These are phyloP conservation scores for Backusella circina DNA, from an alignment of 192 early-diverging fungal species.

Conservation along the genomic window DNA sequence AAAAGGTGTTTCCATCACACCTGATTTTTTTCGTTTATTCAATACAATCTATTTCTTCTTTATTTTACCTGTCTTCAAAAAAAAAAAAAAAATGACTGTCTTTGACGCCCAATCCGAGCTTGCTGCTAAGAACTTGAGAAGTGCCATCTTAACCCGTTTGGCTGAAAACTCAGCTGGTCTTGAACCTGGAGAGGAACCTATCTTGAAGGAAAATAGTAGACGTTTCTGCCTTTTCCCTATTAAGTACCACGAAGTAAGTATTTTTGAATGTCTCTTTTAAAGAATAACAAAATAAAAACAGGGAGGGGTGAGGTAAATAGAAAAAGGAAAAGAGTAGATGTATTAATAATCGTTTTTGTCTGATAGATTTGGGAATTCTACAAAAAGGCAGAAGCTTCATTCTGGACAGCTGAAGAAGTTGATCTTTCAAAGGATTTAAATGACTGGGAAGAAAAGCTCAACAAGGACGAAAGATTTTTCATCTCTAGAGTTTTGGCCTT, in stretches of 20 bases:
- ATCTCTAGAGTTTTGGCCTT: slow-evolving; percentile 89
- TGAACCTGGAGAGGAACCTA: neutral
- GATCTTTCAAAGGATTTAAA: slow-evolving; percentile 85
- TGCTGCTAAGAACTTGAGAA: neutral
- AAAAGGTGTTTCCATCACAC: neutral
- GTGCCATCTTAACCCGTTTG: neutral
- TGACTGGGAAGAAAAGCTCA: slow-evolving; percentile 85
- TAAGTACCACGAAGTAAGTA: slow-evolving; percentile 88
- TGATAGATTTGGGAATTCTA: slow-evolving; percentile 51
- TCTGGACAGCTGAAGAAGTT: slow-evolving; percentile 94
- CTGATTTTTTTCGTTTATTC: neutral
- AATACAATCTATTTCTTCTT: neutral
- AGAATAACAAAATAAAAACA: neutral
- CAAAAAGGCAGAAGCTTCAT: slow-evolving; percentile 94
- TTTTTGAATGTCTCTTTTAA: neutral
- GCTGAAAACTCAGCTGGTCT: neutral
- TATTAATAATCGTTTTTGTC: neutral
- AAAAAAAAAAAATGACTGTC: neutral
- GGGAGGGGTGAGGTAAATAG: neutral
- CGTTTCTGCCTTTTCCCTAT: slow-evolving; percentile 91
- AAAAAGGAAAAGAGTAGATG: neutral
- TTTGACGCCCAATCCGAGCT: neutral
- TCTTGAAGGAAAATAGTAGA: slow-evolving; percentile 56
- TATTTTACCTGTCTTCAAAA: neutral
- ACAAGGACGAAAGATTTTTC: slow-evolving; percentile 82